A percentile compares a stretch with the other conserved stretches of the same genome.
phyloP scores from a whole-genome alignment of 306 rosid genomes.

The Quercus wislizeni region DNA sequence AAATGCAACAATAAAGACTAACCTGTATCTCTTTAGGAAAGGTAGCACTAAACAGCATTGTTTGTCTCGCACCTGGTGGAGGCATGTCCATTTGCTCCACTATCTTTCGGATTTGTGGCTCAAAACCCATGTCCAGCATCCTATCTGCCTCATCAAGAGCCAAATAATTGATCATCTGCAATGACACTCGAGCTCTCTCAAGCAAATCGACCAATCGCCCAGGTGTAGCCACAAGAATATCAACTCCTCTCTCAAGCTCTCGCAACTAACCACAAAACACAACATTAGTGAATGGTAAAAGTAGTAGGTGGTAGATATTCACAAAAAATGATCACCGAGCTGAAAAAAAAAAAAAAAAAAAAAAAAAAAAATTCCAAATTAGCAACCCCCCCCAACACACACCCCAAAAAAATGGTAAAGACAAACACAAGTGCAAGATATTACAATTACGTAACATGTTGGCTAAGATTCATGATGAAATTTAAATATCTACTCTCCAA shows the following conservation, averaged over 20 bases:
- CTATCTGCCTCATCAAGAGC: slow-evolving; percentile 94
- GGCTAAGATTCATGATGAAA: too few relatives aligned
- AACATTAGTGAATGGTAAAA: not conserved
- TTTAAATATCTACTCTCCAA: too few relatives aligned
- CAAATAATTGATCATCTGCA: slow-evolving; percentile 68
- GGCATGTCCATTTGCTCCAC: slow-evolving; percentile 95
- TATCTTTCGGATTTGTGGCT: slow-evolving; percentile 86
- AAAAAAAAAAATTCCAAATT: too few relatives aligned
- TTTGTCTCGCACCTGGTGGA: slow-evolving; percentile 69
- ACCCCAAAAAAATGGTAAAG: not conserved
- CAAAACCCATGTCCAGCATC: slow-evolving; percentile 97
- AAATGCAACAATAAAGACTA: slow-evolving; percentile 12
- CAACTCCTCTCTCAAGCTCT: slow-evolving; percentile 87
- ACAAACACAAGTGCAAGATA: not conserved
- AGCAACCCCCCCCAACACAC: not conserved
- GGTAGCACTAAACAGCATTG: slow-evolving; percentile 81
- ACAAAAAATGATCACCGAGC: slow-evolving; percentile 1
- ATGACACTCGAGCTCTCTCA: slow-evolving; percentile 78
- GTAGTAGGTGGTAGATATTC: slow-evolving; percentile 16
- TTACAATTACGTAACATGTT: too few relatives aligned
- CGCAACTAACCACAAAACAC: slow-evolving; percentile 47
- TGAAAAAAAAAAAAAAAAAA: not conserved
- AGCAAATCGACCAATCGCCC: slow-evolving; percentile 88
- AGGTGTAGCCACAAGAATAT: slow-evolving; percentile 91
- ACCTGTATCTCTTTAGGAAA: slow-evolving; percentile 93